phyloP scores from a whole-genome alignment of 2,329 filamentous ascomycete species.

The Alternaria sp. region DNA sequence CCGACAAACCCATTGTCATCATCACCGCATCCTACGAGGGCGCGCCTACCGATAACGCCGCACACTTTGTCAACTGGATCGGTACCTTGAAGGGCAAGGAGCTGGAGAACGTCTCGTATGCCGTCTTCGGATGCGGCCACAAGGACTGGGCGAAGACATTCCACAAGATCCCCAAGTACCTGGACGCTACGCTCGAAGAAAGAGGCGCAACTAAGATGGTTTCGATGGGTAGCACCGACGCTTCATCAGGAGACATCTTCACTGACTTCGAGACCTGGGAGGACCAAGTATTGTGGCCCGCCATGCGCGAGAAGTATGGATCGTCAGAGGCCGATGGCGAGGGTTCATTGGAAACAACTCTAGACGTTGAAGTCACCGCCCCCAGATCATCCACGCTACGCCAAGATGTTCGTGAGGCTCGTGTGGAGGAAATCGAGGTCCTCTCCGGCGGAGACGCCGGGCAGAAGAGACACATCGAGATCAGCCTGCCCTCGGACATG shows the following conservation, averaged over 20 bases:
- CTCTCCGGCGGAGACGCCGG: slow-evolving; percentile 34
- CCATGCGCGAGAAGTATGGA: slow-evolving; percentile 41
- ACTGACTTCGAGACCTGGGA: slow-evolving; percentile 52
- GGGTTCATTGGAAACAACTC: slow-evolving; percentile 31
- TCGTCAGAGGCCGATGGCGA: slow-evolving; percentile 30
- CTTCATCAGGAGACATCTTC: slow-evolving; percentile 49
- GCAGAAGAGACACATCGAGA: slow-evolving; percentile 51
- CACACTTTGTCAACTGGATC: slow-evolving; percentile 51
- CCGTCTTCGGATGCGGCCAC: slow-evolving; percentile 52
- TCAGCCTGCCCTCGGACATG: slow-evolving; percentile 55
- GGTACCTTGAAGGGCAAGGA: slow-evolving; percentile 34
- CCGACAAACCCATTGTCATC: slow-evolving; percentile 47
- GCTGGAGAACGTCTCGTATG: slow-evolving; percentile 45
- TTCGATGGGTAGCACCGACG: slow-evolving; percentile 44
- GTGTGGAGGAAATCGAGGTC: slow-evolving; percentile 40
- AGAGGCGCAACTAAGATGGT: slow-evolving; percentile 41
- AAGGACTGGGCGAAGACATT: slow-evolving; percentile 52
- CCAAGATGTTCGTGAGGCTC: slow-evolving; percentile 47
- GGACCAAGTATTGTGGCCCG: slow-evolving; percentile 47
- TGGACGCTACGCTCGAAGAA: slow-evolving; percentile 41
- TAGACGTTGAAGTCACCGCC: slow-evolving; percentile 42
- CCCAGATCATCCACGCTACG: slow-evolving; percentile 44
- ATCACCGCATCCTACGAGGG: slow-evolving; percentile 53
- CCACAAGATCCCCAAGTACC: slow-evolving; percentile 49
- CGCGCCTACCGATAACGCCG: slow-evolving; percentile 52